Base-by-base conservation (phyloP, 371 early-diverging fungal genomes). In the Mucor sp. region DNA sequence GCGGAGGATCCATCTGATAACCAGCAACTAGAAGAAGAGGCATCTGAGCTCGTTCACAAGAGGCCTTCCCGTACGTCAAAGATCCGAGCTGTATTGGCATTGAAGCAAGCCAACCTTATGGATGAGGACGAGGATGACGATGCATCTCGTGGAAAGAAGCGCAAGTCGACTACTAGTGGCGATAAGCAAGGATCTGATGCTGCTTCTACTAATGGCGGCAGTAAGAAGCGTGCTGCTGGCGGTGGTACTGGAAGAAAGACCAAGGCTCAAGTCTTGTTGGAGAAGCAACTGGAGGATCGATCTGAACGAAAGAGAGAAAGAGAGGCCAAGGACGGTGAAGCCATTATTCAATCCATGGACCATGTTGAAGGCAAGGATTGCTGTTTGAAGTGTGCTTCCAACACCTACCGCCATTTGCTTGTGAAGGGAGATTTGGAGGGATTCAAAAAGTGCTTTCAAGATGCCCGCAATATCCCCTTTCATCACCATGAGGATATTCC, bases 71-170 rank as follows among this genome's bases (percentile, higher is more conserved):
- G 77, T 27, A 19, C 58, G 17, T 78, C 76, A 6, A 79, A 79
- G 65, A 70, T 67, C 3, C 74, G 80, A 47, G 79, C 77, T 23
- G 58, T 77, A 7, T 47, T 78, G 28, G 71, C 73, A n/a, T 41
- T 77, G 32, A 69, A 72, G 25, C 50, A 58, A 17, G 6, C n/a
- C 17, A 43, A 32, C 19, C 60, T 44, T 30, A 35, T 30, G 4
- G 47, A 62, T 12, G 61, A 70, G 9, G 58, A 60, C 39, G 74
- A 67, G 37, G 37, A 41, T 5, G 56, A 70, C 8, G 43, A 39
- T 41, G 2, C 27, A 28, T 3, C 60, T 17, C 41, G 66, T 63
- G 57, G 41, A 14, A 55, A 47, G 9, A 67, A 57, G 11, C 65
- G 62, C 14, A 66, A 58, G 19, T 44, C 33, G 32, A 21, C 28